Evolutionary conservation across 2,329 filamentous ascomycete genomes (phyloP).

Genomic region (Nigrospora sphaerica): DNA sequence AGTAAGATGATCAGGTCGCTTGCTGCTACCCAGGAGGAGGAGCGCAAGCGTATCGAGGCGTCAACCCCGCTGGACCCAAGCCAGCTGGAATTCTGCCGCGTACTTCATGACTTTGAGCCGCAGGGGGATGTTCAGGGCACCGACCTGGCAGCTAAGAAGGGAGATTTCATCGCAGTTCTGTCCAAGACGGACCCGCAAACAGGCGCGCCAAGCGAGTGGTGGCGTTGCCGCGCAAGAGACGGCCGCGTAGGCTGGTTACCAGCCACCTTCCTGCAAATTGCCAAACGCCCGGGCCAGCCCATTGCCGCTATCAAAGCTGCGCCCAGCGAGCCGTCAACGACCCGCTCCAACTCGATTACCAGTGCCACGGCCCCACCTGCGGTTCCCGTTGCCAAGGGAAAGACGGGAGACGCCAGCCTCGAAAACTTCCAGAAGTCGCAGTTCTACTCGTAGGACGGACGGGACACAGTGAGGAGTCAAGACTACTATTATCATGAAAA

Average conservation of each 20-base stretch:
- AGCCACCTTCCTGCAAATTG: slow-evolving; percentile 79
- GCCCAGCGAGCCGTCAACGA: slow-evolving; percentile 32
- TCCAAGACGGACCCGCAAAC: slow-evolving; percentile 80
- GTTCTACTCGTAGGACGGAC: slow-evolving; percentile 1
- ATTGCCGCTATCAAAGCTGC: slow-evolving; percentile 46
- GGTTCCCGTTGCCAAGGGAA: slow-evolving; percentile 12
- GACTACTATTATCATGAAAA: no score
- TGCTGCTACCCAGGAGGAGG: slow-evolving; percentile 76
- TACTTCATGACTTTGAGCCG: slow-evolving; percentile 89
- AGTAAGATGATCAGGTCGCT: slow-evolving; percentile 86
- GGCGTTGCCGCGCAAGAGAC: slow-evolving; percentile 86
- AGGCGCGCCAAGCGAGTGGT: slow-evolving; percentile 92
- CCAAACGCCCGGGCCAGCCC: slow-evolving; percentile 44
- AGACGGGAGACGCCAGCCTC: neutral
- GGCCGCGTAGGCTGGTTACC: slow-evolving; percentile 89
- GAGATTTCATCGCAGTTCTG: slow-evolving; percentile 89
- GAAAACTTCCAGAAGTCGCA: slow-evolving; percentile 2
- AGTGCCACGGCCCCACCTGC: slow-evolving; percentile 27
- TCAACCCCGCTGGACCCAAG: slow-evolving; percentile 67
- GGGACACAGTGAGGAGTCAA: no score
- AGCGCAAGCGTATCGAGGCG: slow-evolving; percentile 52
- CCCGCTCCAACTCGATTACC: slow-evolving; percentile 43
- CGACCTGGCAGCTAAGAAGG: slow-evolving; percentile 88
- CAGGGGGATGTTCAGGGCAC: slow-evolving; percentile 62
- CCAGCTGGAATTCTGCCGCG: slow-evolving; percentile 93